These are phyloP conservation scores for Laetiporus sulphureus DNA, from an alignment of 1,284 basidiomycete genomes.

Conservation along the genomic window DNA sequence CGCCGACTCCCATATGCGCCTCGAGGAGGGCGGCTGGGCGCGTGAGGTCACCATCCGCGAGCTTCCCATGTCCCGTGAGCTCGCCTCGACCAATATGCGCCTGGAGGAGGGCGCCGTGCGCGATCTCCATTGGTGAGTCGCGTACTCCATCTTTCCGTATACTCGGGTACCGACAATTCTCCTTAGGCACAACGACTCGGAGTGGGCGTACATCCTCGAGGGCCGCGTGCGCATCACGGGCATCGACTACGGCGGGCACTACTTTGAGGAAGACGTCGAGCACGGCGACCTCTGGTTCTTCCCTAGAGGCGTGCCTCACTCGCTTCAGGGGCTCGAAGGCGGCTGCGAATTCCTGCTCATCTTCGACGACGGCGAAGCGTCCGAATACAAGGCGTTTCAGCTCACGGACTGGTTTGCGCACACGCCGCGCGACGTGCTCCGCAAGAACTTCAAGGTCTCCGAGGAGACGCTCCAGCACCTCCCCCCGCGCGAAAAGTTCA, in stretches of 20 bases:
- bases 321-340: slow-evolving; percentile 55
- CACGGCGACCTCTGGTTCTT: slow-evolving; percentile 49
- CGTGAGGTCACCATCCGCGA: slow-evolving; percentile 7
- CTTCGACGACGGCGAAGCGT: slow-evolving; percentile 56
- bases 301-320: slow-evolving; percentile 46
- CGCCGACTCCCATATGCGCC: slow-evolving; percentile 54
- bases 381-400: slow-evolving; percentile 59
- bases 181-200: slow-evolving; percentile 2
- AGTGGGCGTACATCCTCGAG: slow-evolving; percentile 62
- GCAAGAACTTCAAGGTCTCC: slow-evolving; percentile 55
- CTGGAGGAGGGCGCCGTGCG: slow-evolving; percentile 55
- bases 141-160: neutral
- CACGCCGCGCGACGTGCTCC: slow-evolving; percentile 51
- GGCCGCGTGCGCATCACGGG: slow-evolving; percentile 54
- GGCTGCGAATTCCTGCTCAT: slow-evolving; percentile 66
- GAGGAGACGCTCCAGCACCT: slow-evolving; percentile 4
- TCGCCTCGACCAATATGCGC: slow-evolving; percentile 57
- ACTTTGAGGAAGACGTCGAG: slow-evolving; percentile 44
- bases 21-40: slow-evolving; percentile 66
- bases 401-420: slow-evolving; percentile 60
- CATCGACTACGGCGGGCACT: slow-evolving; percentile 51
- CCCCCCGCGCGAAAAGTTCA: slow-evolving; percentile 15
- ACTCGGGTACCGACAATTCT: neutral
- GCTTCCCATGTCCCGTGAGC: slow-evolving; percentile 9
- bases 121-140: slow-evolving; percentile 24